A percentile compares a stretch with the other conserved stretches of the same genome.
Evolutionary conservation across 345 rosid genomes (phyloP).

Genomic region (Luvunga scandens): DNA sequence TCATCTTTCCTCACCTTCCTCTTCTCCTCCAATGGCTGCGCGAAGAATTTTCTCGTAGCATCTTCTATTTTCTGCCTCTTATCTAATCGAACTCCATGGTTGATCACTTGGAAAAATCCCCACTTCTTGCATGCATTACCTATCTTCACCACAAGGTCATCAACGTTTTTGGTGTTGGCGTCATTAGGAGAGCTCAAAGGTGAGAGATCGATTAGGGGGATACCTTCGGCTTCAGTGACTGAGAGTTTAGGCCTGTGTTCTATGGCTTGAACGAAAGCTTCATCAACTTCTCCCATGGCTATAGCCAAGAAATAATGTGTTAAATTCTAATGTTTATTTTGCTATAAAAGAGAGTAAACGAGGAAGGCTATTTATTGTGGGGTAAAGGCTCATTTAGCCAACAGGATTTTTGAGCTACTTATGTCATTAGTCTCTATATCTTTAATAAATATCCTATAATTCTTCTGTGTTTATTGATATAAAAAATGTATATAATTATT

Average conservation of each 20-base stretch:
- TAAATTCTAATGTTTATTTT: not conserved
- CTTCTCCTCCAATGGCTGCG: conserved; percentile 33
- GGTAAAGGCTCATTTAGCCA: no score
- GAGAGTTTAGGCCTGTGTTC: conserved; percentile 34
- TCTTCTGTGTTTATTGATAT: no score
- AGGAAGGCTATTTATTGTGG: not conserved
- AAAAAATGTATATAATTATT: no score
- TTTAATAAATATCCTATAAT: no score
- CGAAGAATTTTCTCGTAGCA: conserved; percentile 26
- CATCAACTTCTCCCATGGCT: conserved; percentile 38
- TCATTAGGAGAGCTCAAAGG: not conserved
- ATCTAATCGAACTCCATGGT: conserved; percentile 40
- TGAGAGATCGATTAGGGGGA: conserved; percentile 38
- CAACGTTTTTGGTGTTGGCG: not conserved
- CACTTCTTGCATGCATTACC: conserved; percentile 39
- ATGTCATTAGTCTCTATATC: no score
- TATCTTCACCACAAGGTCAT: conserved; percentile 23
- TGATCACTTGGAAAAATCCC: conserved; percentile 44
- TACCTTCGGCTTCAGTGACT: conserved; percentile 22
- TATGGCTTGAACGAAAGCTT: conserved; percentile 29
- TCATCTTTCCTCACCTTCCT: conserved; percentile 34
- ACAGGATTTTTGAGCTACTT: no score
- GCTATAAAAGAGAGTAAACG: not conserved
- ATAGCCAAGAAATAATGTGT: conserved; percentile 14
- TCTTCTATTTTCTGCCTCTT: conserved; percentile 11